Conservation (phyloP, 768 basidiomycete genomes). For the Amanita rubescens region DNA sequence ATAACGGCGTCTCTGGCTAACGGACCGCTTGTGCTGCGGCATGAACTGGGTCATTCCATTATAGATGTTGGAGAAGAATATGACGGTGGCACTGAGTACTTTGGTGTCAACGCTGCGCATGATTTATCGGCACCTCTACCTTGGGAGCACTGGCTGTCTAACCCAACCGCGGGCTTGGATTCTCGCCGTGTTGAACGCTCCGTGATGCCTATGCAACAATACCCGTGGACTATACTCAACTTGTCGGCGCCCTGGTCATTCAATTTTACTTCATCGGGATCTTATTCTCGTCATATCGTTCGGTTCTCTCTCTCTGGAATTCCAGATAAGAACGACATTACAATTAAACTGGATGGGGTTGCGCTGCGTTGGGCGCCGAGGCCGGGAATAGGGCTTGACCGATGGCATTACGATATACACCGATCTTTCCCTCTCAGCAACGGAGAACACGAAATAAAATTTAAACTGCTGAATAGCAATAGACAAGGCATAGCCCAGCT, state of each 20-base stretch:
- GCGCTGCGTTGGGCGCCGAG: conserved; percentile 55
- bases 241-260: conserved; percentile 49
- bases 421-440: conserved; percentile 29
- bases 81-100: conserved; percentile 71
- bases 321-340: conserved; percentile 44
- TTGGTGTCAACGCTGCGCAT: conserved; percentile 55
- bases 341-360: conserved; percentile 51
- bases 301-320: conserved; percentile 71
- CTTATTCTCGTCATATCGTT: conserved; percentile 51
- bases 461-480: conserved; percentile 41
- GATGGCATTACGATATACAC: conserved; percentile 69
- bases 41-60: conserved; percentile 77
- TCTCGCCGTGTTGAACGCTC: conserved; percentile 51
- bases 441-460: conserved; percentile 54
- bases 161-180: conserved; percentile 14
- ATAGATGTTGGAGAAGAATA: conserved; percentile 80
- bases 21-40: conserved; percentile 67
- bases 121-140: conserved; percentile 37
- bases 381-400: conserved; percentile 51
- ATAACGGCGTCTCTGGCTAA: conserved; percentile 70
- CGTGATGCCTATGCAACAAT: conserved; percentile 67
- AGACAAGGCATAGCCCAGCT: conserved; percentile 56
- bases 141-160: conserved; percentile 69
- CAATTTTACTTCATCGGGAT: conserved; percentile 56
- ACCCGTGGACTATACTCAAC: conserved; percentile 72